Base-by-base conservation (phyloP, 345 rosid species). In the Eucalyptus fibrosa region DNA sequence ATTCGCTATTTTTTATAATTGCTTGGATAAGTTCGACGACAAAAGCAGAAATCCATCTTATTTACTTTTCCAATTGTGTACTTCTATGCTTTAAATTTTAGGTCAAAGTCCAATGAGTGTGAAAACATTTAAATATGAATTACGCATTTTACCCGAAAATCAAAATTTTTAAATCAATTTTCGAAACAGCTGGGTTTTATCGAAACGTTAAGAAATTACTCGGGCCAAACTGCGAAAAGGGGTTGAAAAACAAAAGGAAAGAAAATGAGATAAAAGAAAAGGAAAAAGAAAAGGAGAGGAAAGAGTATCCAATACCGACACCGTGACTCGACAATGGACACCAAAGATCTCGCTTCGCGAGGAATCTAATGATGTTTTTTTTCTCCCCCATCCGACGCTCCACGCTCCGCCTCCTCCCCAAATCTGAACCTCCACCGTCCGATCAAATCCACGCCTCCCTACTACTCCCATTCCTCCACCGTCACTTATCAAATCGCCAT, bases 361-460 rank as follows among this genome's bases (percentile, higher is more conserved):
- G 88, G 89, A 88, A 88, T 92, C 92, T 86, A 89, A 88, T 88
- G 45, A 77, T 80, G 34, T 49, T 47, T 60, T 28, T 26, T 55
- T 53, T 53, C 4, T 7, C 26, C 49, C 30, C 53, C 62, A 95
- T 94, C 98, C 93, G 89, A 96, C 94, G 97, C 86, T 21, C 67
- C 53, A 19, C 34, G 8, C 17, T 85, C 55, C 92, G 16, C 55
- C n/a, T 8, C 88, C 23, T 18, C 59, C 18, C 90, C 93, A 92
- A 94, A 94, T 96, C 98, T 96, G 62, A 90, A 93, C 90, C 92
- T 88, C 86, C 86, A 86, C 98, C 97, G 91, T 94, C 92, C 86
- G 93, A 93, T 94, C 86, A 55, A 90, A 92, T 94, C 95, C 93
- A 40, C 87, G 55, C 47, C 67, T 81, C 62, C 50, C 87, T 53